Evolutionary conservation across 2,329 filamentous ascomycete genomes (phyloP).

Genomic region (Scedosporium minutisporum): DNA sequence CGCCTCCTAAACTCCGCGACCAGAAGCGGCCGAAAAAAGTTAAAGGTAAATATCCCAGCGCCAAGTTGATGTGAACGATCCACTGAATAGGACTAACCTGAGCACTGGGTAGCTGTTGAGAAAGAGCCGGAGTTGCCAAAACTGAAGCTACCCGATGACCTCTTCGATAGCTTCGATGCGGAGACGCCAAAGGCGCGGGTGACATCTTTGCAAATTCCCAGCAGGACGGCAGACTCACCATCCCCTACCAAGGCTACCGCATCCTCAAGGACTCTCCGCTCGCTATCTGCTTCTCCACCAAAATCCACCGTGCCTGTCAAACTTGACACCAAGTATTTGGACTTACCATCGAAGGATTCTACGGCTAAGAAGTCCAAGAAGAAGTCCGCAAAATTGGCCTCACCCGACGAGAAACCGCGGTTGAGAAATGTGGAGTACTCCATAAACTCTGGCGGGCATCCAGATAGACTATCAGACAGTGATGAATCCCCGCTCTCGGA

Average conservation of each 20-base stretch:
- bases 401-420: not conserved
- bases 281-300: not conserved
- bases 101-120: constrained; percentile 2
- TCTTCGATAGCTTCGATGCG: not conserved
- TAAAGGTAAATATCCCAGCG: not conserved
- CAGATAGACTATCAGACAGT: not conserved
- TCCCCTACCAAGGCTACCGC: not conserved
- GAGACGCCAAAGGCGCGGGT: not conserved
- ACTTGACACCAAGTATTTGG: not conserved
- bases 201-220: not conserved
- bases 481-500: constrained; percentile 7
- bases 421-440: not conserved
- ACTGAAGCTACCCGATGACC: not conserved
- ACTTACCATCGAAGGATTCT: not conserved
- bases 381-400: not conserved
- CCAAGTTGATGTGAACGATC: too few relatives aligned
- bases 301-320: not conserved
- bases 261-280: not conserved
- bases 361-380: not conserved
- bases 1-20: not conserved
- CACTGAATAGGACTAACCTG: not conserved
- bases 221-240: not conserved
- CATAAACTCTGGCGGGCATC: not conserved
- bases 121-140: not conserved
- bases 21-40: not conserved